Base-by-base conservation (phyloP, 2,329 filamentous ascomycete genomes). In the Alternaria dauci region DNA sequence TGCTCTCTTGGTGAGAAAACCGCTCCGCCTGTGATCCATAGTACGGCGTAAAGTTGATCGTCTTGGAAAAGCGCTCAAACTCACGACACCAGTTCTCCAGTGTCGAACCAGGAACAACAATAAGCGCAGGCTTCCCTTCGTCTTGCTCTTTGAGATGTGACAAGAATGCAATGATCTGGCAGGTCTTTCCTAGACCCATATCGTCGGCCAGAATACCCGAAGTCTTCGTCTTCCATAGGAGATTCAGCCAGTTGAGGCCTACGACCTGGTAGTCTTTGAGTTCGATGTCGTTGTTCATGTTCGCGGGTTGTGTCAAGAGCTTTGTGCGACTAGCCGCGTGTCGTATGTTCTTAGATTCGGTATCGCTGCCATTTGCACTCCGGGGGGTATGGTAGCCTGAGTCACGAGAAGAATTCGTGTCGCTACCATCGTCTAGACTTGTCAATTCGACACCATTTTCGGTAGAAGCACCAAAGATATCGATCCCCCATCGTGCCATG, bases 201-300 rank as follows among this genome's bases (percentile, higher is more conserved):
- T 99, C 95, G 75, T 99, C 95, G 2, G 95, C 95, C 18, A 99
- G 83, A 58, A 99, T 98, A 64, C 93, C 94, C 46, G 92, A 94
- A 52, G 96, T 86, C 28, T 89, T 85, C 59, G 91, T 89, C 53
- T 89, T 85, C 80, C 93, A 96, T 14, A 99, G 85, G 46, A 98
- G 81, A 56, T 89, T 88, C 73, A 99, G 86, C 95, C 95, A 99
- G 75, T 98, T 98, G 52, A 99, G 85, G 4, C 95, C 95, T 30
- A 96, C 93, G 20, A 98, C 81, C 76, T 99, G 95, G 73, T 97
- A 98, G 36, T 95, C 90, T 75, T 98, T 97, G 83, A 99, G 88
- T 39, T 86, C 83, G 57, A 94, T 86, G 55, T 91, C 86, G 0
- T 89, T 84, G 30, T 87, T 86, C 91, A 99, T 95, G 53, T 90